These are phyloP conservation scores for Pseudevernia furfuracea DNA, from an alignment of 495 filamentous ascomycete species.

Conservation along the genomic window DNA sequence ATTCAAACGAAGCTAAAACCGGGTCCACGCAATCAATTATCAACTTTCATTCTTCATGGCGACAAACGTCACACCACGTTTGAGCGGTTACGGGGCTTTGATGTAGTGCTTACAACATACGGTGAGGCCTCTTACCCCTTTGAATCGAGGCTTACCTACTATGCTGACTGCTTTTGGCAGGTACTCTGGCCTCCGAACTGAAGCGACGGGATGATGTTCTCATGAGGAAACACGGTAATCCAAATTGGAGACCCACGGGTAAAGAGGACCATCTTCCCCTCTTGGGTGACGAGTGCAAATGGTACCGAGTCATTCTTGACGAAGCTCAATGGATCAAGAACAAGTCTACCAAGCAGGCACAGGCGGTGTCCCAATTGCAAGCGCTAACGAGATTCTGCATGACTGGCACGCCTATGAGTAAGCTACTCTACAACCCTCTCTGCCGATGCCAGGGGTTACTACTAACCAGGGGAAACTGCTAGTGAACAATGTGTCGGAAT, in stretches of 20 bases:
- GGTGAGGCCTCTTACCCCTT: background rate
- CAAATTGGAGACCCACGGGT: slow-evolving; percentile 27
- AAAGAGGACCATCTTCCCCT: slow-evolving; percentile 44
- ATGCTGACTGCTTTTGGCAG: slow-evolving; percentile 26
- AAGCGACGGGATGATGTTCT: slow-evolving; percentile 46
- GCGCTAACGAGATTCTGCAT: slow-evolving; percentile 72
- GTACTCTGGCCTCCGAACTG: slow-evolving; percentile 64
- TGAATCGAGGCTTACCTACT: background rate
- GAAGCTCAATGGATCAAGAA: slow-evolving; percentile 97
- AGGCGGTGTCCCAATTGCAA: slow-evolving; percentile 53
- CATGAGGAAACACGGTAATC: slow-evolving; percentile 27
- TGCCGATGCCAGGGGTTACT: background rate
- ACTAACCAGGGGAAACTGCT: background rate
- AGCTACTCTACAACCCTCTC: background rate
- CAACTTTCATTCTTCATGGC: slow-evolving; percentile 59
- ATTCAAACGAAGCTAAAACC: slow-evolving; percentile 62
- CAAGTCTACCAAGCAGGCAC: slow-evolving; percentile 56
- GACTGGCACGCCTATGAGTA: slow-evolving; percentile 82
- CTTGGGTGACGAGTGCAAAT: slow-evolving; percentile 56
- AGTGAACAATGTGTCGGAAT: slow-evolving; percentile 67
- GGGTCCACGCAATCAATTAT: slow-evolving; percentile 48
- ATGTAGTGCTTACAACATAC: slow-evolving; percentile 87
- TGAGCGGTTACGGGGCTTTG: slow-evolving; percentile 55
- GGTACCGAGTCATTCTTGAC: slow-evolving; percentile 82
- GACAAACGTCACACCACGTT: slow-evolving; percentile 49